Base-by-base conservation (phyloP, 1,284 basidiomycete genomes). In the Fomitopsis palustris region DNA sequence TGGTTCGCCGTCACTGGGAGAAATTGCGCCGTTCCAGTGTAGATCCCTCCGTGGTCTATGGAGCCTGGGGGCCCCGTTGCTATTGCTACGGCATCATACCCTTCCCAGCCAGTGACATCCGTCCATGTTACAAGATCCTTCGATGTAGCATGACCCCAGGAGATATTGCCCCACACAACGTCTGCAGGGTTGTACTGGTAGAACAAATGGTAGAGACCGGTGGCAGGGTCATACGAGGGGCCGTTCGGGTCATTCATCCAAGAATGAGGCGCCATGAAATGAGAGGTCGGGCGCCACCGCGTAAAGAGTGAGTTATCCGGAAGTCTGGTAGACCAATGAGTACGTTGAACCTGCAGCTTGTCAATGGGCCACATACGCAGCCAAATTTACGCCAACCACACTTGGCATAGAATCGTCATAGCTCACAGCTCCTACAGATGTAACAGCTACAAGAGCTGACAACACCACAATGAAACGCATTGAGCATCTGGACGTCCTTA, bases 211-310 rank as follows among this genome's bases (percentile, higher is more conserved):
- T 51, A 51, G 33, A 51, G 49, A 14, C 49, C 49, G 29, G 49
- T n/a, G 7, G 49, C 29, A 8, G 27, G 29, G 23, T 51, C 49
- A 12, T 51, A 51, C 17, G 49, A 51, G 6, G 49, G 49, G 7
- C 29, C 49, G 29, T 29, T 31, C 31, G 49, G 49, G 49, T 51
- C 49, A 17, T 51, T 51, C 49, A 51, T 51, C 49, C 49, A 51
- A 6, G 49, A 51, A 12, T 51, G 49, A 4, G 49, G 49, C 4
- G 49, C 49, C 31, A 51, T 51, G 27, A 51, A 51, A 21, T 51
- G 49, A 21, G 49, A 51, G 9, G 17, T 51, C 16, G 49, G 49
- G 17, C 49, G 49, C 49, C 49, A 51, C 9, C 27, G 49, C 16
- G 49, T 51, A 19, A 51, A 51, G 49, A 51, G 49, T 4, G 49